Evolutionary conservation across 1,139 yeast species (phyloP).

Genomic region (Blastobotrys petasosporus): DNA sequence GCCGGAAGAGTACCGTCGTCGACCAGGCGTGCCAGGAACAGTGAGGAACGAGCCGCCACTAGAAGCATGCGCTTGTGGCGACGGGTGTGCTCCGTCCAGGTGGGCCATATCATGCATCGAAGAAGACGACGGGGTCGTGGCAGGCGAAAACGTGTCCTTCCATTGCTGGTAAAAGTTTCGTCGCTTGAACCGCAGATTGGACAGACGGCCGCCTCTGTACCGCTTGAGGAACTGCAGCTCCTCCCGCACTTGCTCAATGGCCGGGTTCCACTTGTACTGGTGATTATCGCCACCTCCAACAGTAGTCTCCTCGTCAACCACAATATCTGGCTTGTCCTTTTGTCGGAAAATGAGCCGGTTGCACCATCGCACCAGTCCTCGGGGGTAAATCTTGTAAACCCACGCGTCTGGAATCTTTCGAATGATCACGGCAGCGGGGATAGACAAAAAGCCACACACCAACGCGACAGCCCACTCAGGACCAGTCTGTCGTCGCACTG

Average conservation of each 20-base stretch:
- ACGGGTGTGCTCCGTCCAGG: conserved; percentile 8
- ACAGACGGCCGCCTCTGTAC: conserved; percentile 39
- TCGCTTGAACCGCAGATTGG: conserved; percentile 33
- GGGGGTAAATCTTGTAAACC: conserved; percentile 66
- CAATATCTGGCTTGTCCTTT: conserved; percentile 26
- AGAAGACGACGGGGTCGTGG: conserved; percentile 15
- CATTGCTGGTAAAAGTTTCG: conserved; percentile 24
- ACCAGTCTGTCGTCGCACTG: conserved; percentile 70
- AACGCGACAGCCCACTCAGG: conserved; percentile 89
- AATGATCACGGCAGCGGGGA: conserved; percentile 72
- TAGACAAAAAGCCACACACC: conserved; percentile 71
- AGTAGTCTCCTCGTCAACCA: conserved; percentile 25
- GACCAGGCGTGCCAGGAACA: conserved; percentile 22
- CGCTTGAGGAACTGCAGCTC: conserved; percentile 34
- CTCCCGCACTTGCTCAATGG: conserved; percentile 37
- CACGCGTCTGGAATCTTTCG: conserved; percentile 80
- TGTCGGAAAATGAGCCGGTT: conserved; percentile 33
- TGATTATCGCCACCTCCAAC: conserved; percentile 18
- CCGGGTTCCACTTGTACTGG: conserved; percentile 36
- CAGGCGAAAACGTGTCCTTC: conserved; percentile 25
- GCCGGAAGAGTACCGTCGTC: conserved; percentile 21
- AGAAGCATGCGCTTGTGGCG: conserved; percentile 11
- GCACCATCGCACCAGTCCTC: conserved; percentile 45
- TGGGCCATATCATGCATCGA: conserved; percentile 6
- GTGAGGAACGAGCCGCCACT: conserved; percentile 22